Evolutionary conservation across 2,329 filamentous ascomycete species (phyloP), one percentile per base, ranked within the genome.

Genomic region (Acrocalymma vagum): DNA sequence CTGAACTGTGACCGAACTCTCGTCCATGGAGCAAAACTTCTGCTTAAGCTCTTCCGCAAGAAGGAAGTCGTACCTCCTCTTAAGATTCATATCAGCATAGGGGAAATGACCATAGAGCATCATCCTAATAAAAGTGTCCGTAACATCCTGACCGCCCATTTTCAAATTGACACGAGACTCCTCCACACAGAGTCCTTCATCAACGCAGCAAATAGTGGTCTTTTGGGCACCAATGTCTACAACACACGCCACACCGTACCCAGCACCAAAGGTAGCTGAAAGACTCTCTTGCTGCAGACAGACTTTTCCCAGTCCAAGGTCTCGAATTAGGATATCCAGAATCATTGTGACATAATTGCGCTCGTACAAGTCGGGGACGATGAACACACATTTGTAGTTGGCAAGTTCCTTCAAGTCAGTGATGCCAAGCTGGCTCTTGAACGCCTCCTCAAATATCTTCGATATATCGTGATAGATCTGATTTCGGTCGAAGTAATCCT

Each of bases 181-280:
- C 51, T 97, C 94, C 17, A 96, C 82, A 62, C 90, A 91, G 72
- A 99, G 87, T 2, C 94, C 94, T 68, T 99, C 94, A 60, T 99
- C 94, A 9, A 99, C 92, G 56, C 94, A 99, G 48, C 92, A 93
- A 21, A 99, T 88, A 0, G 94, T 95, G 1, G 94, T 97, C 78
- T 99, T 99, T 66, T 97, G 91, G 1, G 94, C 93, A 9, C 94
- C 94, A 41, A 99, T 87, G 65, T 99, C 94, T 9, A 99, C 91
- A 40, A 99, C 91, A 58, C 94, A 99, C 14, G 90, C 88, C 48
- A 89, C 90, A 1, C 92, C 95, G 63, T 95, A 96, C 6, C 94
- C 94, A 4, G 93, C 94, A 9, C 94, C 94, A 66, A 96, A 99
- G 0, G 91, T 94, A 3, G 92, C 93, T 1, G 93, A 92, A 63